Conservation (phyloP, 768 basidiomycete species). For the Trametes cingulata region DNA sequence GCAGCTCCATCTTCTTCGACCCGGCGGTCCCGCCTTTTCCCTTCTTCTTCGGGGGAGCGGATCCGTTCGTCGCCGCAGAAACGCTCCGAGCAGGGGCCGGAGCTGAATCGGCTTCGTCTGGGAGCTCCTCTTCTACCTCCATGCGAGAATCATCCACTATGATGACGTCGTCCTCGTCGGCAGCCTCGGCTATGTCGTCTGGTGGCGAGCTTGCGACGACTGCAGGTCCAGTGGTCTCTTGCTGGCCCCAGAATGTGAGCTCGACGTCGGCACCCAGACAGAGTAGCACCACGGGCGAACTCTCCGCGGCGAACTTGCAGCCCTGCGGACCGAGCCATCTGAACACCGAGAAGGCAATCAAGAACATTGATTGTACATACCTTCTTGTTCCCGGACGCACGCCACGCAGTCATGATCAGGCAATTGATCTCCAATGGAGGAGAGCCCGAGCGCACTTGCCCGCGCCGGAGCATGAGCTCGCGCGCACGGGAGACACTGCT, state of each 20-base stretch:
- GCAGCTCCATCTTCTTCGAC: background rate
- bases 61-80: background rate
- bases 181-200: background rate
- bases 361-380: background rate
- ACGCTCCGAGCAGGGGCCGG: background rate
- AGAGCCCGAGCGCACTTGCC: background rate
- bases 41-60: background rate
- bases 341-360: background rate
- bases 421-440: background rate
- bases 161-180: background rate
- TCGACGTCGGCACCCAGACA: conserved; percentile 24
- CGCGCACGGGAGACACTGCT: conserved; percentile 2
- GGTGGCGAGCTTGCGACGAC: no score
- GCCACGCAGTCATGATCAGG: conserved; percentile 13
- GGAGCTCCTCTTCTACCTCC: background rate
- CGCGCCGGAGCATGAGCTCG: conserved; percentile 8
- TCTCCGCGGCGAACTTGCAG: conserved; percentile 7
- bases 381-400: conserved; percentile 12
- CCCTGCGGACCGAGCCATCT: background rate
- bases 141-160: background rate
- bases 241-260: conserved; percentile 3
- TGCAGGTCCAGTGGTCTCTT: no score
- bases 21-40: background rate
- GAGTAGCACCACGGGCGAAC: background rate
- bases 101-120: background rate